These are phyloP conservation scores for Sporobolomyces roseus DNA, from an alignment of 768 basidiomycete genomes.

Conservation along the genomic window DNA sequence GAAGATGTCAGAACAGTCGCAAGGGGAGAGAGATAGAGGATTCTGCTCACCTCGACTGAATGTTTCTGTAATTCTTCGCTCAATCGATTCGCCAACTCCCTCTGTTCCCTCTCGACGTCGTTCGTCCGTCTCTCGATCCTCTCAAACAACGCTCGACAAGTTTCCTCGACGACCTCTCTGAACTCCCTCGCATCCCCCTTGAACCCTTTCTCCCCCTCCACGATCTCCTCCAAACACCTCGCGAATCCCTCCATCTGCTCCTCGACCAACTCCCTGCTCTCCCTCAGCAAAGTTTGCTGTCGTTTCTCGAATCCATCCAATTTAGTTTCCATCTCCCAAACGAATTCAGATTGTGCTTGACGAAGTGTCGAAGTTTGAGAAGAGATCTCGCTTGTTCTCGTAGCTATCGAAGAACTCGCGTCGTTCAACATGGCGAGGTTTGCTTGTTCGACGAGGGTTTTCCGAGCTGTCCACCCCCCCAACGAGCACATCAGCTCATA, in stretches of 20 bases:
- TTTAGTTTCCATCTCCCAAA: neutral
- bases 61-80: neutral
- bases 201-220: neutral
- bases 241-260: neutral
- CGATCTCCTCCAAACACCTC: neutral
- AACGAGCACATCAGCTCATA: neutral
- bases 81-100: neutral
- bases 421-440: constrained; percentile 22
- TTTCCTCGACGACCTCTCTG: constrained; percentile 21
- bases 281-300: neutral
- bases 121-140: neutral
- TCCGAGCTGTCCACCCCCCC: constrained; percentile 9
- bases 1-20: neutral
- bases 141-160: neutral
- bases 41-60: neutral
- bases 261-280: neutral
- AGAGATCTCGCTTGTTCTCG: constrained; percentile 7
- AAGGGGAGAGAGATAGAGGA: neutral
- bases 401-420: neutral
- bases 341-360: constrained; percentile 19
- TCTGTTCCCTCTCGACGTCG: constrained; percentile 2
- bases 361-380: constrained; percentile 5
- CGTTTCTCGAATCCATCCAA: constrained; percentile 9
- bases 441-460: constrained; percentile 15
- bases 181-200: neutral